Percentiles rank a stretch among this genome's conserved stretches.
phyloP scores from a whole-genome alignment of 2,329 filamentous ascomycete species.

The Madurella fahalii region DNA sequence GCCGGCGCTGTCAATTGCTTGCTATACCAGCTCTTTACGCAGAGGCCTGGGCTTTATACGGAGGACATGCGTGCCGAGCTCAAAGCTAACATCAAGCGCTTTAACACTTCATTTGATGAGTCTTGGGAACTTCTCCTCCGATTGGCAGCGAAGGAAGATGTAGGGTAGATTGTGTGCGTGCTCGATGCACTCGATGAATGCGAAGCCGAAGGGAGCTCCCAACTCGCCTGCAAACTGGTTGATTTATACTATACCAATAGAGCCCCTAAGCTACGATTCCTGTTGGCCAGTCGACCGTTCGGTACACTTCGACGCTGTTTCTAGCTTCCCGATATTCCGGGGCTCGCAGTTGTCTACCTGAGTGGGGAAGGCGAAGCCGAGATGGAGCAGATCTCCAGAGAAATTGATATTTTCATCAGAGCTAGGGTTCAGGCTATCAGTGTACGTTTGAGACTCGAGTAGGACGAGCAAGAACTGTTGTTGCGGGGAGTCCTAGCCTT shows the following conservation, averaged over 20 bases:
- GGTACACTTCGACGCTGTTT: constrained; percentile 23
- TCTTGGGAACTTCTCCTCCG: constrained; percentile 21
- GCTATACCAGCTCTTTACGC: constrained; percentile 29
- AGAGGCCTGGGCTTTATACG: constrained; percentile 4
- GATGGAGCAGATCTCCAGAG: constrained; percentile 26
- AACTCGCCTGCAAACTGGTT: constrained; percentile 19
- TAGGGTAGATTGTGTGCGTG: constrained; percentile 28
- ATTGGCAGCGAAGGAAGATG: constrained; percentile 1
- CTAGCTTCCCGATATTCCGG: no score
- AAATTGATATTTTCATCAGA: constrained; percentile 34
- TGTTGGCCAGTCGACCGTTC: constrained; percentile 33
- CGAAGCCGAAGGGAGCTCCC: constrained; percentile 7
- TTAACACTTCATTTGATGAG: constrained; percentile 14
- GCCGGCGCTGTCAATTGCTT: constrained; percentile 25
- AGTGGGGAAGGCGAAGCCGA: constrained; percentile 30
- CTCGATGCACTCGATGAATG: constrained; percentile 35
- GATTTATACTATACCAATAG: constrained; percentile 9
- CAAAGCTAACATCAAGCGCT: constrained; percentile 5
- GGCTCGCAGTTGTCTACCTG: no score
- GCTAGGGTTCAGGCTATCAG: constrained; percentile 11
- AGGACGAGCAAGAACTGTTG: constrained; percentile 20
- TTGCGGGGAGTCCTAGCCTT: constrained; percentile 28
- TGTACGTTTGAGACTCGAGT: constrained; percentile 11
- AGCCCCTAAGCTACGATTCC: constrained; percentile 29
- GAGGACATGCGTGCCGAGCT: constrained; percentile 1